Percentiles rank a stretch among this genome's conserved stretches.
Conservation (phyloP, 805 yeast species). For the Zygotorulaspora chibaensis region DNA sequence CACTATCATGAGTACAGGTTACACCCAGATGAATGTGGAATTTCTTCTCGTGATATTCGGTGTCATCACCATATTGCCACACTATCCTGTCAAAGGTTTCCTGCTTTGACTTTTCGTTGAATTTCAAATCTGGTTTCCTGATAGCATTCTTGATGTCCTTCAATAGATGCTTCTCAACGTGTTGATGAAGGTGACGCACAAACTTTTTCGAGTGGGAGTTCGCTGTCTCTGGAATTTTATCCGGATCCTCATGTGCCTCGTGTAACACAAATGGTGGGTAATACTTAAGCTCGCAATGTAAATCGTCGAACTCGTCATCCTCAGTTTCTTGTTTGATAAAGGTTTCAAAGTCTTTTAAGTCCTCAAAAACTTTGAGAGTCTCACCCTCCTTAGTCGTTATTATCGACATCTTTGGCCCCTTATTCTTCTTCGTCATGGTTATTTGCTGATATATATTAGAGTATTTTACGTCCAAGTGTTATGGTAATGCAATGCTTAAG, state of each 20-base stretch:
- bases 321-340: conserved; percentile 68
- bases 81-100: conserved; percentile 46
- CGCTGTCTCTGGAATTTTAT: conserved; percentile 66
- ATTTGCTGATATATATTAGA: not conserved
- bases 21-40: conserved; percentile 64
- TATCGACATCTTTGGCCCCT: conserved; percentile 30
- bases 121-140: conserved; percentile 49
- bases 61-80: conserved; percentile 60
- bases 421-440: conserved; percentile 30
- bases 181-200: conserved; percentile 70
- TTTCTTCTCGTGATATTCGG: conserved; percentile 56
- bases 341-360: conserved; percentile 55
- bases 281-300: conserved; percentile 63
- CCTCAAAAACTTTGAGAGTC: conserved; percentile 48
- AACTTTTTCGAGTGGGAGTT: conserved; percentile 69
- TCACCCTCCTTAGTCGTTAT: conserved; percentile 31
- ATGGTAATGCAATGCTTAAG: no score
- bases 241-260: conserved; percentile 64
- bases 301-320: conserved; percentile 68
- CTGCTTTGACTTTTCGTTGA: conserved; percentile 46
- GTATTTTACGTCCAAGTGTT: no score
- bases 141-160: conserved; percentile 59
- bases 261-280: conserved; percentile 70
- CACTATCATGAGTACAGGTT: conserved; percentile 61
- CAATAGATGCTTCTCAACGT: conserved; percentile 64